A percentile compares a stretch with the other conserved stretches of the same genome.
Evolutionary conservation across 441 rosid genomes (phyloP).

Genomic region (Hura crepitans): DNA sequence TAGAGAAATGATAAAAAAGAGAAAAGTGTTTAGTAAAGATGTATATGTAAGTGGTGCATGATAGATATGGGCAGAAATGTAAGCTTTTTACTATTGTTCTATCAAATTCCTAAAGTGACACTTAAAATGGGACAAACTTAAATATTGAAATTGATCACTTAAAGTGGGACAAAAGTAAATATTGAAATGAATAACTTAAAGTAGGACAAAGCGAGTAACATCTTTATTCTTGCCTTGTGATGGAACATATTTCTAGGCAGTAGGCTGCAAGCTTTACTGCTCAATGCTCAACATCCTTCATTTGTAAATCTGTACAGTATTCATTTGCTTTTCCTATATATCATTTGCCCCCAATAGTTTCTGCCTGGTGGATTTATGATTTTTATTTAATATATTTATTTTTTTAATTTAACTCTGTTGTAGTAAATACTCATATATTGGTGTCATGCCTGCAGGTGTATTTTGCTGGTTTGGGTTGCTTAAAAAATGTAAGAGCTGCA

Average conservation of each 20-base stretch:
- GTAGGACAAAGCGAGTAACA: too few relatives aligned
- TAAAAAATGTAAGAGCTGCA: conserved; percentile 92
- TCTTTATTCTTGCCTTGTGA: conserved; percentile 19
- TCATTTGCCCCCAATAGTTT: conserved; percentile 1
- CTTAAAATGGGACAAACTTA: too few relatives aligned
- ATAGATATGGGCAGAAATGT: too few relatives aligned
- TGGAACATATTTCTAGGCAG: conserved; percentile 28
- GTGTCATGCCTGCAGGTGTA: conserved; percentile 63
- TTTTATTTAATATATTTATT: neutral
- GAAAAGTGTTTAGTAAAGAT: too few relatives aligned
- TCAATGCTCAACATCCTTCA: conserved; percentile 5
- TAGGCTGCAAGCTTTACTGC: conserved; percentile 21
- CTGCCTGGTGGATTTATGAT: neutral
- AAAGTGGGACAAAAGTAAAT: too few relatives aligned
- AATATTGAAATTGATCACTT: too few relatives aligned
- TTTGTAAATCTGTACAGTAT: neutral
- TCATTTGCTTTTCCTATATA: neutral
- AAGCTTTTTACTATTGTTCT: too few relatives aligned
- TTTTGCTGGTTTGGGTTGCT: conserved; percentile 95
- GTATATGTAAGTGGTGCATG: too few relatives aligned
- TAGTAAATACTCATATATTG: conserved; percentile 18
- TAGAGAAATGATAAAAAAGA: too few relatives aligned
- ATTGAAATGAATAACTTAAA: too few relatives aligned
- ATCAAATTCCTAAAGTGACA: too few relatives aligned
- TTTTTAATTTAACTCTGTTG: conserved; percentile 11